phyloP scores from a whole-genome alignment of 257 asterid species.

The Plectranthus barbatus region DNA sequence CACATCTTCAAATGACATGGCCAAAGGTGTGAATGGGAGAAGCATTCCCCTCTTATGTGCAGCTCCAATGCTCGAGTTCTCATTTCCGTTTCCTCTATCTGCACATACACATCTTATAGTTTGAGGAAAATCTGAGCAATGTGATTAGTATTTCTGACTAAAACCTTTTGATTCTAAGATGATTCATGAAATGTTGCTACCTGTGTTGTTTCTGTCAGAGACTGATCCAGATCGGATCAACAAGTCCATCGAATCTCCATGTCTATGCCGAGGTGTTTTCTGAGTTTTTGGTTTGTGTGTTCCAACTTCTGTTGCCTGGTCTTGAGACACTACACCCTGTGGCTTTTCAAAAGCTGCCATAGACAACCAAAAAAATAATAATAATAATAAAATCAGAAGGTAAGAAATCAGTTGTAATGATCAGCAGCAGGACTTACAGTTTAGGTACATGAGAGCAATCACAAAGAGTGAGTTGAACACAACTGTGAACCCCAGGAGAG shows the following conservation, averaged over 20 bases:
- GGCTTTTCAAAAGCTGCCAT: conserved; percentile 39
- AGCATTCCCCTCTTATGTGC: conserved; percentile 53
- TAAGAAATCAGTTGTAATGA: not conserved
- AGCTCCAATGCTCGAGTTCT: conserved; percentile 16
- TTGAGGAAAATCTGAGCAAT: not conserved
- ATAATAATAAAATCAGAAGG: too few species aligned
- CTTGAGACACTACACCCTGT: conserved; percentile 47
- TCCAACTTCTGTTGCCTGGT: conserved; percentile 34
- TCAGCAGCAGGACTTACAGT: conserved; percentile 32
- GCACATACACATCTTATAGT: conserved; percentile 24
- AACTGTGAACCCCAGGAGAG: conserved; percentile 39
- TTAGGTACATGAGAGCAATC: conserved; percentile 45
- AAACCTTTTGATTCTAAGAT: not conserved
- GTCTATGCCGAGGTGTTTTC: not conserved
- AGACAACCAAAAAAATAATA: not conserved
- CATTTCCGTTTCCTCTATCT: conserved; percentile 13
- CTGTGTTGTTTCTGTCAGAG: conserved; percentile 23
- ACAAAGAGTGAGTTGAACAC: conserved; percentile 49
- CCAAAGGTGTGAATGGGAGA: conserved; percentile 51
- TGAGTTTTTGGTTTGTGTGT: conserved; percentile 21
- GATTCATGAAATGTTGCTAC: conserved; percentile 10
- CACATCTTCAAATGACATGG: conserved; percentile 45
- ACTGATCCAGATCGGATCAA: conserved; percentile 17
- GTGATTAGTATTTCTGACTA: not conserved
- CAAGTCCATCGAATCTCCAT: conserved; percentile 7